These are phyloP conservation scores for Jamesozyma piceae DNA, from an alignment of 805 yeast genomes.

Conservation along the genomic window DNA sequence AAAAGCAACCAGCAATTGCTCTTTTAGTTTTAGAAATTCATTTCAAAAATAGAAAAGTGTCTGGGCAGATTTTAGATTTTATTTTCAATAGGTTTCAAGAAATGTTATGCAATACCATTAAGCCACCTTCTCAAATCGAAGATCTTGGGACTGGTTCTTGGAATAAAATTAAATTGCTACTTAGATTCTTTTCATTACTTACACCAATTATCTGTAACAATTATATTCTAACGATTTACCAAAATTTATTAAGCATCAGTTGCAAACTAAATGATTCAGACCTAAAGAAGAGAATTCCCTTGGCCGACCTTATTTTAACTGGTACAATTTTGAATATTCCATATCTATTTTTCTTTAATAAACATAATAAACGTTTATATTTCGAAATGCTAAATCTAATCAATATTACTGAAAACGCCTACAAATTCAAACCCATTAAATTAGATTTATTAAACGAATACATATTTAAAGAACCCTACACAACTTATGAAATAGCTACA, in stretches of 20 bases:
- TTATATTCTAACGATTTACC: slow-evolving; percentile 36
- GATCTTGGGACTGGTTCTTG: slow-evolving; percentile 41
- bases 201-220: slow-evolving; percentile 47
- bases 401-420: neutral
- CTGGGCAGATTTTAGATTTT: slow-evolving; percentile 53
- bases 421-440: neutral
- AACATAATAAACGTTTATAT: neutral
- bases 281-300: slow-evolving; percentile 36
- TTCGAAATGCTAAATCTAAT: slow-evolving; percentile 2
- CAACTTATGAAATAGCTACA: slow-evolving; percentile 28
- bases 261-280: slow-evolving; percentile 39
- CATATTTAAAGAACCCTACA: neutral
- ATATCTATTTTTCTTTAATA: slow-evolving; percentile 39
- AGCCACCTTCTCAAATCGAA: slow-evolving; percentile 4
- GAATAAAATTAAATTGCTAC: slow-evolving; percentile 54
- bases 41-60: slow-evolving; percentile 48
- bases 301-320: slow-evolving; percentile 58
- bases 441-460: neutral
- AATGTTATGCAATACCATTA: slow-evolving; percentile 33
- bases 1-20: slow-evolving; percentile 58
- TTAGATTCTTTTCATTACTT: slow-evolving; percentile 59
- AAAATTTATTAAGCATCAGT: slow-evolving; percentile 43
- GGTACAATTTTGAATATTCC: slow-evolving; percentile 54
- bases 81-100: slow-evolving; percentile 51
- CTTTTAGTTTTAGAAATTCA: slow-evolving; percentile 54